These are phyloP conservation scores for Paramecium octaurelia DNA, from an alignment of 73 alveolate genomes.

Conservation along the genomic window DNA sequence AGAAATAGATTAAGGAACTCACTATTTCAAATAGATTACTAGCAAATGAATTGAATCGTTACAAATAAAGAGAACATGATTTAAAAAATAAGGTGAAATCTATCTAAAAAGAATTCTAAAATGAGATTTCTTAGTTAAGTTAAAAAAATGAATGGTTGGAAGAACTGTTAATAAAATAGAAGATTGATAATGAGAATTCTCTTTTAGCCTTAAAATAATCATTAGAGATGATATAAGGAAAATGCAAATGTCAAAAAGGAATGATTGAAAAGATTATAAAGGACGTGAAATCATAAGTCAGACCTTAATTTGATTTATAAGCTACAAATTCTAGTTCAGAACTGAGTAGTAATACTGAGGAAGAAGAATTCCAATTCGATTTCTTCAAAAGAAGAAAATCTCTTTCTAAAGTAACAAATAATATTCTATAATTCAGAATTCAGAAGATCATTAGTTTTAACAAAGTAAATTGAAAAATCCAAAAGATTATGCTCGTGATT, in stretches of 20 bases:
- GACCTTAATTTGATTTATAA: not conserved
- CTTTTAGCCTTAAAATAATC: not conserved
- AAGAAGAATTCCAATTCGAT: not conserved
- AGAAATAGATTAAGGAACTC: not conserved
- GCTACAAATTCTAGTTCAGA: not conserved
- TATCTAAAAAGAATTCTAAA: not conserved
- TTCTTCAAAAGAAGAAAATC: not conserved
- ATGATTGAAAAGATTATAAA: not conserved
- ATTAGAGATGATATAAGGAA: not conserved
- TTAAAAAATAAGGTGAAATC: not conserved
- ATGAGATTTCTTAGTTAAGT: not conserved
- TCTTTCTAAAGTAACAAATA: not conserved
- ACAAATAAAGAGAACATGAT: not conserved
- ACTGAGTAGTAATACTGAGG: not conserved
- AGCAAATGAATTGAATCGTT: slow-evolving; percentile 13
- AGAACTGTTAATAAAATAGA: not conserved
- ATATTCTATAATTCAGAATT: not conserved
- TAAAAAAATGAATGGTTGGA: not conserved
- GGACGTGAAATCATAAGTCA: not conserved
- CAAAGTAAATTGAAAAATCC: not conserved
- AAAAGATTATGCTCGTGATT: not conserved
- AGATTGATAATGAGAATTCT: slow-evolving; percentile 30
- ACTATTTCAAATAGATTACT: not conserved
- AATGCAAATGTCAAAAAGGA: slow-evolving; percentile 30
- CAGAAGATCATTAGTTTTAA: not conserved